Evolutionary conservation across 2,329 filamentous ascomycete species (phyloP).

Genomic region (Dothideomycetidae sp.): DNA sequence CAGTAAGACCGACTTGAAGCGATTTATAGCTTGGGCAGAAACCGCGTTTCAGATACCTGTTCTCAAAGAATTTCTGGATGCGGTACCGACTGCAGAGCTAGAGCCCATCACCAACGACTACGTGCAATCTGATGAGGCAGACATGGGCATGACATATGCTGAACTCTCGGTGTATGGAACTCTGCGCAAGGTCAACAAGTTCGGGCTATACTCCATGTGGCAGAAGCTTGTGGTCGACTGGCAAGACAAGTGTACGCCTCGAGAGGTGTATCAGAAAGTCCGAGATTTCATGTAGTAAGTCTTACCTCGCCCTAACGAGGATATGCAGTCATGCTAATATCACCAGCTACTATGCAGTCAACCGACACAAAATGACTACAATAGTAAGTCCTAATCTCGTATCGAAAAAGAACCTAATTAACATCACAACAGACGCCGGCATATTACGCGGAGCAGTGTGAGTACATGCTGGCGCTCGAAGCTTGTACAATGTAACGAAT

Average conservation of each 20-base stretch:
- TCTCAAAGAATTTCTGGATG: constrained; percentile 50
- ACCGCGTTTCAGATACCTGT: constrained; percentile 48
- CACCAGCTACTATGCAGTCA: constrained; percentile 42
- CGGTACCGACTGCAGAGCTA: constrained; percentile 34
- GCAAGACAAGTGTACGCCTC: constrained; percentile 24
- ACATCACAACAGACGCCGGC: constrained; percentile 9
- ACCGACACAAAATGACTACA: constrained; percentile 50
- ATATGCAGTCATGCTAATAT: background rate
- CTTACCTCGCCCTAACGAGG: background rate
- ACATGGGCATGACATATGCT: constrained; percentile 41
- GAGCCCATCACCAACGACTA: constrained; percentile 52
- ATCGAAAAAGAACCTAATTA: background rate
- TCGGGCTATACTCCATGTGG: constrained; percentile 42
- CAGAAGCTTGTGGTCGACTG: constrained; percentile 38
- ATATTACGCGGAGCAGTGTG: constrained; percentile 14
- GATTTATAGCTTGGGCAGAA: constrained; percentile 54
- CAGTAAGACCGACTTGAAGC: constrained; percentile 54
- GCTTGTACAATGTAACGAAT: background rate
- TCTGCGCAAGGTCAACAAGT: constrained; percentile 40
- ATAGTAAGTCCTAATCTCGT: constrained; percentile 20
- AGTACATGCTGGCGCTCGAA: background rate
- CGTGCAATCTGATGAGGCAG: constrained; percentile 42
- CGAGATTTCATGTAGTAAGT: constrained; percentile 30
- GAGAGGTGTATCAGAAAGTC: constrained; percentile 28
- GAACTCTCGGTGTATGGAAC: constrained; percentile 40